These are phyloP conservation scores for Aspergillus steynii DNA, from an alignment of 495 filamentous ascomycete genomes.

Conservation along the genomic window DNA sequence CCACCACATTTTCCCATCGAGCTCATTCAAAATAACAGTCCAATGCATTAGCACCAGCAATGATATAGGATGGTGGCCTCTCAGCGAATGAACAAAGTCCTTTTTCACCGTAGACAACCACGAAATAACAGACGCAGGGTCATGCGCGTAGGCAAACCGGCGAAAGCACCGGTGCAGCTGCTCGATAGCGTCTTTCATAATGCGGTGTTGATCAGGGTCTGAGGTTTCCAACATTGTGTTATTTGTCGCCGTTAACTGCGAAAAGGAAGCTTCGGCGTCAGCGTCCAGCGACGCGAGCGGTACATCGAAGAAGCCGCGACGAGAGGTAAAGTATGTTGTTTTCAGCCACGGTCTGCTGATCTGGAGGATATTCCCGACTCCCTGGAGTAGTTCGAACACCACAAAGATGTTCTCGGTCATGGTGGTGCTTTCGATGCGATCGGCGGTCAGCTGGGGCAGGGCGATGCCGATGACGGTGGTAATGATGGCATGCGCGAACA, in stretches of 20 bases:
- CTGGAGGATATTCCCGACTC: conserved; percentile 35
- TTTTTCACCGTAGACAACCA: conserved; percentile 41
- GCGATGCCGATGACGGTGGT: conserved; percentile 51
- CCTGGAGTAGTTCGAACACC: conserved; percentile 39
- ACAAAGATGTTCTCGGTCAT: conserved; percentile 42
- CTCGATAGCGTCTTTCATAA: conserved; percentile 32
- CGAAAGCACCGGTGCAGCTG: conserved; percentile 32
- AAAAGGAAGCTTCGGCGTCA: conserved; percentile 28
- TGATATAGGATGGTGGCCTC: conserved; percentile 31
- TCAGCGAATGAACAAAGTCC: conserved; percentile 34
- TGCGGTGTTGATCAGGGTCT: conserved; percentile 28
- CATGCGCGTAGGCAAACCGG: conserved; percentile 20
- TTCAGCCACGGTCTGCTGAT: conserved; percentile 37
- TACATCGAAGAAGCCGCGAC: conserved; percentile 21
- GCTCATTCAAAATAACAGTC: conserved; percentile 34
- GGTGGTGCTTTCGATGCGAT: conserved; percentile 28
- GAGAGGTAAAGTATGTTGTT: conserved; percentile 26
- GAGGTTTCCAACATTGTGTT: conserved; percentile 23
- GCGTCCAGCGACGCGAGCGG: conserved; percentile 17
- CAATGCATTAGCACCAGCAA: conserved; percentile 42
- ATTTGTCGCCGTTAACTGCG: conserved; percentile 27
- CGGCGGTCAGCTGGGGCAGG: conserved; percentile 40
- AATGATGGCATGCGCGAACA: conserved; percentile 53
- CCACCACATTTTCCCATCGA: conserved; percentile 43
- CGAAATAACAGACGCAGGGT: conserved; percentile 34